A percentile compares a stretch with the other conserved stretches of the same genome.
Evolutionary conservation across 345 rosid genomes (phyloP).

Genomic region (Linum usitatissimum): DNA sequence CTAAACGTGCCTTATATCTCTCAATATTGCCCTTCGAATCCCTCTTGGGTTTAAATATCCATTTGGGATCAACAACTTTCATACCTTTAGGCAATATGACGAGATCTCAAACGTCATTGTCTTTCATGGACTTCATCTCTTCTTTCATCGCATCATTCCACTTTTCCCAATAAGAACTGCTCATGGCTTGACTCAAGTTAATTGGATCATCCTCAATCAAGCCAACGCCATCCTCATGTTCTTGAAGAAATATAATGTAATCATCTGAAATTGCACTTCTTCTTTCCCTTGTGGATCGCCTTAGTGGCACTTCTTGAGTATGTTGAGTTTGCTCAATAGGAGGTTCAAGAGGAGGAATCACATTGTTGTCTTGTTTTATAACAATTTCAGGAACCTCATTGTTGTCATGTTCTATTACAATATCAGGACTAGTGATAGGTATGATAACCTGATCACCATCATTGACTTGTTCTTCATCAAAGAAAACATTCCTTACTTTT

Average conservation of each 20-base stretch:
- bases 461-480: not conserved
- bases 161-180: conserved; percentile 1
- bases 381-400: not conserved
- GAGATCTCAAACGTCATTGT: not conserved
- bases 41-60: conserved; percentile 2
- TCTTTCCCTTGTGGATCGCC: not conserved
- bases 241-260: conserved; percentile 10
- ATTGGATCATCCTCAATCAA: not conserved
- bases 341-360: not conserved
- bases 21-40: not conserved
- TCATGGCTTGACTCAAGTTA: conserved; percentile 4
- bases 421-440: not conserved
- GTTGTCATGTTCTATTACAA: too few relatives aligned
- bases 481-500: not conserved
- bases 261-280: not conserved
- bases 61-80: not conserved
- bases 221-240: not conserved
- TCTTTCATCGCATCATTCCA: not conserved
- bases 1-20: not conserved
- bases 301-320: not conserved
- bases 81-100: not conserved
- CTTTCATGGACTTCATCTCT: not conserved
- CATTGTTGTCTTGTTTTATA: not conserved
- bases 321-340: not conserved
- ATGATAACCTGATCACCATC: not conserved